Evolutionary conservation across 139 green algal species (phyloP), one percentile per base, ranked within the genome.

Genomic region (Pleodorina starrii): DNA sequence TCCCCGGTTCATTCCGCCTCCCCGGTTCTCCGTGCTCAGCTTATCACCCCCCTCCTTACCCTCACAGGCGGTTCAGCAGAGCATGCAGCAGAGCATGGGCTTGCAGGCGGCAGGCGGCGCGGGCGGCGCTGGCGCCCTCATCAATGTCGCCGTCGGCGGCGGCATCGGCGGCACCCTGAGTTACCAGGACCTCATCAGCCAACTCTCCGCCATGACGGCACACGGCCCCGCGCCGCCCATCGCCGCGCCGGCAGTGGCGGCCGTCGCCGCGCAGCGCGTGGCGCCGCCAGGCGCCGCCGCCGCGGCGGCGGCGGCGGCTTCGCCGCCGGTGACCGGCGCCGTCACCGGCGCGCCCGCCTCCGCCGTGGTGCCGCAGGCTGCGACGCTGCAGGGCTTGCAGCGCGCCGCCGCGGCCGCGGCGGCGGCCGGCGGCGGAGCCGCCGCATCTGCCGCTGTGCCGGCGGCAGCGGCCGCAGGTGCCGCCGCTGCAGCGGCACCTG

Each of bases 21-120:
- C n/a, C n/a, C n/a, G n/a, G n/a, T n/a, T n/a, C n/a, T n/a, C n/a
- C n/a, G n/a, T n/a, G n/a, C n/a, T n/a, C n/a, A n/a, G n/a, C n/a
- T n/a, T n/a, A n/a, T 7, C 54, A 32, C 54, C 29, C 9, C 54
- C 5, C 54, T 66, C 51, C 54, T 66, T 21, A 12, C 29, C 40
- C 3, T 23, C 60, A 12, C 81, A 87, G 83, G 83, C 83, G 23
- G 83, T 88, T 6, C 66, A 79, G 83, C 83, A 88, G 68, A 81
- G 46, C 83, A 88, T 88, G 83, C 66, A 88, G 46, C 68, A 88
- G 46, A 77, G 81, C 81, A 5, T 72, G 66, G 66, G 43, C 32
- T 7, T 68, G 27, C 72, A 80, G 43, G 38, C 72, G 11, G 38
- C 72, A 16, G 72, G 72, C 72, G 38, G 38, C 7, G 25, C 10